These are phyloP conservation scores for Trypanosoma conorhini DNA, from an alignment of 208 protist genomes.

Conservation along the genomic window DNA sequence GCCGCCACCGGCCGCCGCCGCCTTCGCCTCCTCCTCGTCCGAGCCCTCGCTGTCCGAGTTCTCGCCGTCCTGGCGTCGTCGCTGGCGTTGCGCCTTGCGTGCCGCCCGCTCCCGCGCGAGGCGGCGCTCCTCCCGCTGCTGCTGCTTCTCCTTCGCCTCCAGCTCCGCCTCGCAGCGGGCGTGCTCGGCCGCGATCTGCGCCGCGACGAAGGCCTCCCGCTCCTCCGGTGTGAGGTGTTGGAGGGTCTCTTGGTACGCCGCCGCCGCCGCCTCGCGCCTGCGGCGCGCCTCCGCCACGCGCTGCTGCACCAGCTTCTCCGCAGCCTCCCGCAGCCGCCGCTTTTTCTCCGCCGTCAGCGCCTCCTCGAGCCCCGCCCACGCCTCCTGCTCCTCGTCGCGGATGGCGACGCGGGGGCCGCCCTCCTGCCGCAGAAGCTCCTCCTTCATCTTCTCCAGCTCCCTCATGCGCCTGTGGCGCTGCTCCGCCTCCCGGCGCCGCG, in stretches of 20 bases:
- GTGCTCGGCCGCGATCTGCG: constrained; percentile 44
- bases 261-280: constrained; percentile 39
- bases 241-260: constrained; percentile 53
- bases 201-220: constrained; percentile 46
- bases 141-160: constrained; percentile 32
- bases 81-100: constrained; percentile 30
- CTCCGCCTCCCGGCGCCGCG: constrained; percentile 25
- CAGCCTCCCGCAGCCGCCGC: constrained; percentile 36
- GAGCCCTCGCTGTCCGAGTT: constrained; percentile 33
- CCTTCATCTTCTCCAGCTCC: constrained; percentile 12
- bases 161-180: constrained; percentile 34
- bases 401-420: constrained; percentile 29
- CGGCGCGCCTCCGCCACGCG: constrained; percentile 47
- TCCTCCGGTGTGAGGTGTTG: constrained; percentile 40
- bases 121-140: constrained; percentile 34
- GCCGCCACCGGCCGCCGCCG: background rate
- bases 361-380: constrained; percentile 35
- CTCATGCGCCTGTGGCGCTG: constrained; percentile 11
- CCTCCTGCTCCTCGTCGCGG: constrained; percentile 38
- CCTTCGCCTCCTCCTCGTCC: constrained; percentile 18
- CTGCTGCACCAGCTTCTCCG: constrained; percentile 27
- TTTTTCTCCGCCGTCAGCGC: constrained; percentile 26
- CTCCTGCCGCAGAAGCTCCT: constrained; percentile 29
- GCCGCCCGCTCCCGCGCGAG: constrained; percentile 39
- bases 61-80: constrained; percentile 33